These are phyloP conservation scores for Boletus tylopilopsis DNA, from an alignment of 768 basidiomycete genomes.

Conservation along the genomic window DNA sequence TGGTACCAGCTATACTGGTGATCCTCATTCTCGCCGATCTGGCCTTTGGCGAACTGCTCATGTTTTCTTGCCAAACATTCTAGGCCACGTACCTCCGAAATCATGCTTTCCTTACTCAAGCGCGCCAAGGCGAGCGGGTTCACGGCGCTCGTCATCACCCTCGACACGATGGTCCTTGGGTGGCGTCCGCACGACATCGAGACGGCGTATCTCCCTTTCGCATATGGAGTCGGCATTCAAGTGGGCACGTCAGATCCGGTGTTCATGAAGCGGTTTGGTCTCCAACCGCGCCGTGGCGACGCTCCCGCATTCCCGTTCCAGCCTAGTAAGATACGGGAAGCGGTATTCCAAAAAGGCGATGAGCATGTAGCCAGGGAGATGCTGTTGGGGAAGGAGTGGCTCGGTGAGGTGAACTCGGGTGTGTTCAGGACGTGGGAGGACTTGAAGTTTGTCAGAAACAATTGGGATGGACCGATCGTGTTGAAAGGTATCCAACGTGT, in stretches of 20 bases:
- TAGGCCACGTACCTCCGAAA: slow-evolving; percentile 60
- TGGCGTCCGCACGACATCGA: slow-evolving; percentile 78
- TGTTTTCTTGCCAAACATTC: not conserved
- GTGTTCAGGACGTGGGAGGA: slow-evolving; percentile 68
- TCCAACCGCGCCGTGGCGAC: slow-evolving; percentile 39
- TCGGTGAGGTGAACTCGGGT: slow-evolving; percentile 61
- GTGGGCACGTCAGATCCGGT: slow-evolving; percentile 72
- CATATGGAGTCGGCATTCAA: slow-evolving; percentile 61
- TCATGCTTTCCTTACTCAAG: slow-evolving; percentile 60
- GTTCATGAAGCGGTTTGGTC: slow-evolving; percentile 61
- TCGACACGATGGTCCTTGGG: slow-evolving; percentile 70
- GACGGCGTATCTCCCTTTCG: slow-evolving; percentile 61
- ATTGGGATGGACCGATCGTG: slow-evolving; percentile 76
- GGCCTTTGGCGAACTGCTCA: not conserved
- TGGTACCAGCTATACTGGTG: slow-evolving; percentile 85
- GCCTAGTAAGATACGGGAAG: slow-evolving; percentile 39
- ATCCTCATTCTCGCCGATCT: not conserved
- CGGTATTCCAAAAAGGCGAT: slow-evolving; percentile 45
- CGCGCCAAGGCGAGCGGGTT: slow-evolving; percentile 67
- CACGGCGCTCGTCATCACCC: slow-evolving; percentile 69
- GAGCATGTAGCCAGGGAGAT: slow-evolving; percentile 33
- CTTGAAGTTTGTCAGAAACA: slow-evolving; percentile 58
- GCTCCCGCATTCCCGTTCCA: slow-evolving; percentile 58
- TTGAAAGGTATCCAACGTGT: slow-evolving; percentile 75
- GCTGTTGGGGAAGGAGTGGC: slow-evolving; percentile 57